Conservation (phyloP, 2,329 filamentous ascomycete species). For the Mariannaea sp. region DNA sequence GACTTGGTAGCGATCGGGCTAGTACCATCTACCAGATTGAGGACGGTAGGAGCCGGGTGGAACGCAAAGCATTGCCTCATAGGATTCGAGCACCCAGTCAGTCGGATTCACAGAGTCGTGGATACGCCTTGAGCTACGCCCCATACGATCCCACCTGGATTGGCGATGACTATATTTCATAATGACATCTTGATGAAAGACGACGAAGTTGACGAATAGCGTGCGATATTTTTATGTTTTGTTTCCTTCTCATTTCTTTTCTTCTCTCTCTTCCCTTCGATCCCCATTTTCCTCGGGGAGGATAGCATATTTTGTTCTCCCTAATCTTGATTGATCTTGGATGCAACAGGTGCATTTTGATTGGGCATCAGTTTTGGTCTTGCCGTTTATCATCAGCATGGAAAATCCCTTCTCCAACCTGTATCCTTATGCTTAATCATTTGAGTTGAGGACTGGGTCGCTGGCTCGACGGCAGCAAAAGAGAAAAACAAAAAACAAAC, state of each 20-base stretch:
- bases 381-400: constrained; percentile 26
- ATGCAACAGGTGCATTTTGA: constrained; percentile 16
- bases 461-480: constrained; percentile 34
- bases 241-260: constrained; percentile 27
- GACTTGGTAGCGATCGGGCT: constrained; percentile 56
- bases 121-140: constrained; percentile 40
- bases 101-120: constrained; percentile 50
- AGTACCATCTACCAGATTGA: constrained; percentile 56
- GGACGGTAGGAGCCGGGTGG: constrained; percentile 51
- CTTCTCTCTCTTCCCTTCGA: constrained; percentile 22
- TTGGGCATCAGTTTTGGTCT: constrained; percentile 15
- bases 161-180: constrained; percentile 40
- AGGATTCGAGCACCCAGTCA: constrained; percentile 56
- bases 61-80: constrained; percentile 49
- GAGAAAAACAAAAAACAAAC: too few relatives aligned
- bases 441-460: constrained; percentile 32
- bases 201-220: constrained; percentile 39
- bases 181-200: constrained; percentile 39
- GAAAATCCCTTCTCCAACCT: constrained; percentile 29
- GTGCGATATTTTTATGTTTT: constrained; percentile 27
- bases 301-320: constrained; percentile 3
- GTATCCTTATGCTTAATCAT: constrained; percentile 35
- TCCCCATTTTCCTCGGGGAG: constrained; percentile 13
- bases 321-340: constrained; percentile 8
- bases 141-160: constrained; percentile 40